Base-by-base conservation (phyloP, 805 yeast species). In the Metschnikowia shivogae region DNA sequence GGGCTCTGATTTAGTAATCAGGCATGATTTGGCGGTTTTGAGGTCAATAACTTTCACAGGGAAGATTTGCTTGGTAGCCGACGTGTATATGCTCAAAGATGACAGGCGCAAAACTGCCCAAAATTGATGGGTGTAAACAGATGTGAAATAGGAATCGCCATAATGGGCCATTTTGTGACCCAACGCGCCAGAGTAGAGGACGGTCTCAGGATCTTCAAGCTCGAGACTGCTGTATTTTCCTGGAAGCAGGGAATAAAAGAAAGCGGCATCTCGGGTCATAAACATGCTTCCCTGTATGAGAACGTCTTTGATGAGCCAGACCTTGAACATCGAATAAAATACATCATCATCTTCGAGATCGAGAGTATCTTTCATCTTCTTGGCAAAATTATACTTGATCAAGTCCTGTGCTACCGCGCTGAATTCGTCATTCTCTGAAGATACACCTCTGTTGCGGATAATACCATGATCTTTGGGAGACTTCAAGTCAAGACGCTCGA, bases 281-380 rank as follows among this genome's bases (percentile, higher is more conserved):
- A 85, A 85, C 13, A 89, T 62, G 55, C 86, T 90, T 2, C 98
- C 98, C 62, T 89, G 97, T 22, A 89, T 66, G 24, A 92, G 67
- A 0, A 90, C 93, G 55, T 87, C 95, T 48, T 82, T 78, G 46
- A 89, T 70, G 31, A 90, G 68, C 96, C 96, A 90, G 27, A 89
- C 81, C 3, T 84, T 75, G 55, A 74, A 84, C 49, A 82, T 86
- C n/a, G 74, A 76, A 28, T 76, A 54, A 48, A 83, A 73, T n/a
- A 63, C 62, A 53, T 84, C 89, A 34, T 73, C 72, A 17, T 72
- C 76, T n/a, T 63, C 60, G n/a, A 84, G 62, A 4, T 70, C 72
- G 53, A 72, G 71, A 3, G 63, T 68, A 14, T 54, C 51, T 44
- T 64, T 62, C 34, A 71, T 56, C 46, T 68, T 65, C 20, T 61